Evolutionary conservation across 345 rosid genomes (phyloP).

Genomic region (Dovyalis caffra): DNA sequence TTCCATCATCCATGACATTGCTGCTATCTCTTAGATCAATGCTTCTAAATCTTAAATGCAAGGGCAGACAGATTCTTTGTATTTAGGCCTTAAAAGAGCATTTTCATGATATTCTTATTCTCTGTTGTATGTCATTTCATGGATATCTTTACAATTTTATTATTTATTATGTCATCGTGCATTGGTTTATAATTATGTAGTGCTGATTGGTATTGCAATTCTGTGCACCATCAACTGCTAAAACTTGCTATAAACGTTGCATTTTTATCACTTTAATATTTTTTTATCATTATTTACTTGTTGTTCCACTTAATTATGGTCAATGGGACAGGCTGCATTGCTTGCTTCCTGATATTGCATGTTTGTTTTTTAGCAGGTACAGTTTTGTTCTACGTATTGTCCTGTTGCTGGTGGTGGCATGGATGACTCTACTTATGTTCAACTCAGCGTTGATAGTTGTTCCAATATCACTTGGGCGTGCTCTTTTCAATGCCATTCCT

Average conservation of each 20-base stretch:
- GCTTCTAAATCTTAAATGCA: neutral
- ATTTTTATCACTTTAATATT: neutral
- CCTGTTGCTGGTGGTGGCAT: slow-evolving; percentile 82
- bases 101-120: neutral
- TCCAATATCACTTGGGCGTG: slow-evolving; percentile 93
- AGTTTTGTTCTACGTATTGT: slow-evolving; percentile 79
- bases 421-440: slow-evolving; percentile 94
- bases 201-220: neutral
- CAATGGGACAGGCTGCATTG: neutral
- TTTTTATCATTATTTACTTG: neutral
- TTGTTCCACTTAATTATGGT: neutral
- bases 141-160: neutral
- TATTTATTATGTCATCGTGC: neutral
- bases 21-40: neutral
- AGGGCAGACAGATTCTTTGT: neutral
- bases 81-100: neutral
- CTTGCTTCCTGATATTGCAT: slow-evolving; percentile 6
- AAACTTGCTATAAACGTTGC: neutral
- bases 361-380: slow-evolving; percentile 58
- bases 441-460: slow-evolving; percentile 86
- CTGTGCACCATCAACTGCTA: neutral
- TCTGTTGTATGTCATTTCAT: neutral
- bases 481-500: slow-evolving; percentile 88
- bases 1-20: neutral
- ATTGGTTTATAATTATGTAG: neutral